Evolutionary conservation across 345 rosid species (phyloP).

Genomic region (Ceriops decandra): DNA sequence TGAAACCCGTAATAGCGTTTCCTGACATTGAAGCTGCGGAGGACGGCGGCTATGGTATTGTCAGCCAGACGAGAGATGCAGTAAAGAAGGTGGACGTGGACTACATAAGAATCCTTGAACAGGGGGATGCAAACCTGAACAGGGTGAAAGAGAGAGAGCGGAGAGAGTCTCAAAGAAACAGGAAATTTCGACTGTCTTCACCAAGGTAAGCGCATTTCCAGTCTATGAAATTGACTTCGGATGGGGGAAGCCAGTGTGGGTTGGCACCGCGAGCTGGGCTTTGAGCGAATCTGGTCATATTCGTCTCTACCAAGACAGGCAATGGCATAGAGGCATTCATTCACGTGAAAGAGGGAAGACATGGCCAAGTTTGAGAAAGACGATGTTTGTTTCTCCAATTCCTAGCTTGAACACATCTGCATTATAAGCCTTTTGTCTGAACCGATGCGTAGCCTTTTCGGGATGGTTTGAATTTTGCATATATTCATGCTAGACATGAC

Average conservation of each 20-base stretch:
- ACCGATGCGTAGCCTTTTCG: too few species aligned
- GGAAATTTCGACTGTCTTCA: not conserved
- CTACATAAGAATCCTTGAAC: not conserved
- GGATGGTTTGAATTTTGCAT: too few species aligned
- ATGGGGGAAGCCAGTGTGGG: slow-evolving; percentile 17
- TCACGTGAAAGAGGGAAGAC: slow-evolving; percentile 10
- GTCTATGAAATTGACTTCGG: slow-evolving; percentile 15
- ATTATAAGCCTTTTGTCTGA: too few species aligned
- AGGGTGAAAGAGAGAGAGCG: not conserved
- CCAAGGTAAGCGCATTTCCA: slow-evolving; percentile 4
- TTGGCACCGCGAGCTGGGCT: not conserved
- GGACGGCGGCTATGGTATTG: not conserved
- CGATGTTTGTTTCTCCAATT: not conserved
- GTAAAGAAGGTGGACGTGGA: slow-evolving; percentile 5
- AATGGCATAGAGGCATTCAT: slow-evolving; percentile 16
- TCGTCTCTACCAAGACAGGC: slow-evolving; percentile 1
- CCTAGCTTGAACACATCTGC: too few species aligned
- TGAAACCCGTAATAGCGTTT: slow-evolving; percentile 6
- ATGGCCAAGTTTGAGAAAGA: slow-evolving; percentile 14
- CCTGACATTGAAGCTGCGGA: not conserved
- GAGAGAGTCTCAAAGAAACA: not conserved
- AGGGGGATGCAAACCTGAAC: not conserved
- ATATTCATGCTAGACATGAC: too few species aligned
- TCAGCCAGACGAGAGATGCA: slow-evolving; percentile 6
- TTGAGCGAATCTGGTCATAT: not conserved